Base-by-base conservation (phyloP, 495 filamentous ascomycete species). In the Haplographium delicatum region DNA sequence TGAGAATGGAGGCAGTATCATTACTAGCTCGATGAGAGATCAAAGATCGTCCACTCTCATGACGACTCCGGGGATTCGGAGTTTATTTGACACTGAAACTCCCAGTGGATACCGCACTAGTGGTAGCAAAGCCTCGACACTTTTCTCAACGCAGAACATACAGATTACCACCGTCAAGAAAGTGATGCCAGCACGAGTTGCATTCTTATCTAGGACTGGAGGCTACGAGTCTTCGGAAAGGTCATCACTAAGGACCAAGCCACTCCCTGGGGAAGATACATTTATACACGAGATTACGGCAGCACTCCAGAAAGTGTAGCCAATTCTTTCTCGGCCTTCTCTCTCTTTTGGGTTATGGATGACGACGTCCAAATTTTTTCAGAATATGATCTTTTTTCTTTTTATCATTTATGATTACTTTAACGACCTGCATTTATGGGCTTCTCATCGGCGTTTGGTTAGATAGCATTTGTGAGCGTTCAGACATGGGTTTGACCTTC, bases 181-280 rank as follows among this genome's bases (percentile, higher is more conserved):
- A 20, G 51, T 33, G 1, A 34, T 53, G 30, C 51, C 51, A 11
- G 24, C 34, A 9, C 18, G 50, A 13, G 50, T 46, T 22, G 28
- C 30, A 6, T n/a, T 53, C 7, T 44, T 53, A 8, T 24, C 25
- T 5, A 38, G 34, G 16, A 47, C 23, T 41, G 51, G 39, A 19
- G 34, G 38, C 2, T 43, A 44, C 16, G 37, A 52, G 11, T 35
- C 38, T 6, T 51, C 50, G 15, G 40, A 24, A 35, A 8, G 57
- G 79, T 97, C 53, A 95, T 98, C 61, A 90, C 89, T 51, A 68
- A 75, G 56, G 88, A 95, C 57, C 89, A 94, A 82, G 88, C 91
- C 26, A 84, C 86, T 59, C 67, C 96, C 66, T 72, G 88, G 74
- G 79, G 91, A 57, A 91, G 91, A 53, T 24, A 53, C 22, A 6